These are phyloP conservation scores for Aspergillus tubingensis DNA, from an alignment of 2,329 filamentous ascomycete genomes.

Conservation along the genomic window DNA sequence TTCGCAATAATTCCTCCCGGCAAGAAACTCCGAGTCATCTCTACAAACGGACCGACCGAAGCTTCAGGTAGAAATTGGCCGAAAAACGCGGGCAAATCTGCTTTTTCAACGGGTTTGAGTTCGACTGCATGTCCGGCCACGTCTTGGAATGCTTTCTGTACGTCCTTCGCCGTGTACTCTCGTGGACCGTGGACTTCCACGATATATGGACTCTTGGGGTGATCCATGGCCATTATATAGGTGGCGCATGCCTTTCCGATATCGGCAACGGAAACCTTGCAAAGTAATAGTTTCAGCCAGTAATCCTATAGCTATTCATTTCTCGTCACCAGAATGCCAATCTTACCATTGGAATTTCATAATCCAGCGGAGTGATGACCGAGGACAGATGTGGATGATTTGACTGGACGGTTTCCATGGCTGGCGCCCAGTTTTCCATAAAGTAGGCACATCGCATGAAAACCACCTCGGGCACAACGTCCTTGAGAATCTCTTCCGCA, in stretches of 20 bases:
- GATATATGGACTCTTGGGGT: constrained; percentile 12
- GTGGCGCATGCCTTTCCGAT: constrained; percentile 9
- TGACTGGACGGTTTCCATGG: constrained; percentile 1
- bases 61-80: constrained; percentile 9
- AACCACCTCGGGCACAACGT: constrained; percentile 14
- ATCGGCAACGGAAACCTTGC: constrained; percentile 14
- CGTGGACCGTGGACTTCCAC: constrained; percentile 18
- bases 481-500: constrained; percentile 14
- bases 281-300: background rate
- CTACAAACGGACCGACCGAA: constrained; percentile 12
- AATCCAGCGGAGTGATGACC: constrained; percentile 15
- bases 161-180: constrained; percentile 12
- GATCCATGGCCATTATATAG: constrained; percentile 2
- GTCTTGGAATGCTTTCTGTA: constrained; percentile 13
- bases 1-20: constrained; percentile 10
- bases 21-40: constrained; percentile 19
- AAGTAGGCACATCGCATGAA: constrained; percentile 20
- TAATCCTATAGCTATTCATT: background rate
- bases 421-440: constrained; percentile 21
- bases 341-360: constrained; percentile 19
- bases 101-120: constrained; percentile 10
- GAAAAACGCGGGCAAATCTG: constrained; percentile 12
- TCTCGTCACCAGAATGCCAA: rapidly evolving
- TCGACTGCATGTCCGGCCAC: constrained; percentile 14
- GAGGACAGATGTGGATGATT: constrained; percentile 14